A percentile compares a stretch with the other conserved stretches of the same genome.
phyloP scores from a whole-genome alignment of 2,329 filamentous ascomycete species.

The Xylariaceae sp. region DNA sequence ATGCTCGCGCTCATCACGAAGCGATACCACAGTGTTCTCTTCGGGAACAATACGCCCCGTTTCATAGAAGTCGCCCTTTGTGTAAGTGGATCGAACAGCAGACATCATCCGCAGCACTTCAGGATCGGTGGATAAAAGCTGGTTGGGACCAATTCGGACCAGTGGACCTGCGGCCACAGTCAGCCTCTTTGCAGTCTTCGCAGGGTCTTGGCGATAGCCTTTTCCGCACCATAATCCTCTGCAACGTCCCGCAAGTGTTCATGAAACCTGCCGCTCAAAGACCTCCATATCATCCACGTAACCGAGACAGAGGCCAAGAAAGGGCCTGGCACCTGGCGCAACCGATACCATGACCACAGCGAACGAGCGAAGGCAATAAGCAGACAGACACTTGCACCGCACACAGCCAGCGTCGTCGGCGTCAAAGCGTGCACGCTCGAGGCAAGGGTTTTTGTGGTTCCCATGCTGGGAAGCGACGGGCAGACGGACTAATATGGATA shows the following conservation, averaged over 20 bases:
- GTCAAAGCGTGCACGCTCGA: conserved; percentile 4
- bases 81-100: conserved; percentile 35
- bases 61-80: conserved; percentile 35
- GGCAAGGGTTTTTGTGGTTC: conserved; percentile 7
- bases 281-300: conserved; percentile 26
- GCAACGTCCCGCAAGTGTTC: conserved; percentile 19
- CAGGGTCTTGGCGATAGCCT: no score
- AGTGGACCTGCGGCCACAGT: conserved; percentile 16
- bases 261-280: conserved; percentile 22
- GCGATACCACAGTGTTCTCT: conserved; percentile 34
- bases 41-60: conserved; percentile 35
- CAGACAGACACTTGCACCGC: conserved; percentile 7
- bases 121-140: conserved; percentile 22
- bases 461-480: conserved; percentile 5
- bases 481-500: conserved; percentile 3
- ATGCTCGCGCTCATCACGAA: conserved; percentile 34
- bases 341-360: conserved; percentile 25
- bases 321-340: conserved; percentile 30
- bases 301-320: conserved; percentile 23
- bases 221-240: conserved; percentile 16
- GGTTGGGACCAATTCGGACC: conserved; percentile 25
- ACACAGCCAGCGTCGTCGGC: conserved; percentile 8
- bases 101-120: conserved; percentile 29
- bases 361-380: conserved; percentile 1
- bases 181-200: background rate